Percentiles rank a stretch among this genome's conserved stretches.
phyloP scores from a whole-genome alignment of 192 early-diverging fungal genomes.

The Lobosporangium transversale region DNA sequence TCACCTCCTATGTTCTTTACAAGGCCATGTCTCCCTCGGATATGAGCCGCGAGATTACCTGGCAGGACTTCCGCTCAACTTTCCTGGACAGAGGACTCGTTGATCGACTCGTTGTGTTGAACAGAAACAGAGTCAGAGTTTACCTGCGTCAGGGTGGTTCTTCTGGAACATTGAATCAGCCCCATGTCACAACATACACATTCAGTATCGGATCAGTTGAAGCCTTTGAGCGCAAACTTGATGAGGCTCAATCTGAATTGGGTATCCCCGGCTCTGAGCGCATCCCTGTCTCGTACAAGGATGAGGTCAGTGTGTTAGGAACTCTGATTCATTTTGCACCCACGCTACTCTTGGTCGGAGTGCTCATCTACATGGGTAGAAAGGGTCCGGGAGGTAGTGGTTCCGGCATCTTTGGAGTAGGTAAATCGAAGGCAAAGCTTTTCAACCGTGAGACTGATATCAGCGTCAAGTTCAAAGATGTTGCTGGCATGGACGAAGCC shows the following conservation, averaged over 20 bases:
- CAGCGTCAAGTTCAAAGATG: slow-evolving; percentile 98
- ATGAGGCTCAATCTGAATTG: slow-evolving; percentile 90
- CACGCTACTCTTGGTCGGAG: slow-evolving; percentile 90
- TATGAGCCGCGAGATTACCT: slow-evolving; percentile 82
- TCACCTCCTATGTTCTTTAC: slow-evolving; percentile 63
- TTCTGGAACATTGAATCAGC: slow-evolving; percentile 64
- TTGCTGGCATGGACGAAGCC: slow-evolving; percentile 98
- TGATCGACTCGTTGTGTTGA: slow-evolving; percentile 88
- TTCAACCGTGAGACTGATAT: slow-evolving; percentile 98
- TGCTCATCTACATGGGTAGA: slow-evolving; percentile 87
- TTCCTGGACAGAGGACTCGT: slow-evolving; percentile 94
- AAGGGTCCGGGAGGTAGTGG: slow-evolving; percentile 73
- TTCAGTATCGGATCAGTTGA: slow-evolving; percentile 97
- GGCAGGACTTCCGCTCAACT: slow-evolving; percentile 89
- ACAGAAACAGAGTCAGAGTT: slow-evolving; percentile 86
- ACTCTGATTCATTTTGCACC: slow-evolving; percentile 93
- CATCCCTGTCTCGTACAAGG: slow-evolving; percentile 91
- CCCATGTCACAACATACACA: slow-evolving; percentile 62
- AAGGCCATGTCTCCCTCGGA: slow-evolving; percentile 58
- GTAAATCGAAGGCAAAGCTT: slow-evolving; percentile 94
- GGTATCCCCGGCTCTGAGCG: slow-evolving; percentile 89
- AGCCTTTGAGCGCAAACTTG: slow-evolving; percentile 91
- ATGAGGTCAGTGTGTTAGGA: slow-evolving; percentile 77
- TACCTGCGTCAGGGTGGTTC: slow-evolving; percentile 64
- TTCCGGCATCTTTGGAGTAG: slow-evolving; percentile 95